Conservation (phyloP, 2,329 filamentous ascomycete genomes). For the Penicillium concentricum region DNA sequence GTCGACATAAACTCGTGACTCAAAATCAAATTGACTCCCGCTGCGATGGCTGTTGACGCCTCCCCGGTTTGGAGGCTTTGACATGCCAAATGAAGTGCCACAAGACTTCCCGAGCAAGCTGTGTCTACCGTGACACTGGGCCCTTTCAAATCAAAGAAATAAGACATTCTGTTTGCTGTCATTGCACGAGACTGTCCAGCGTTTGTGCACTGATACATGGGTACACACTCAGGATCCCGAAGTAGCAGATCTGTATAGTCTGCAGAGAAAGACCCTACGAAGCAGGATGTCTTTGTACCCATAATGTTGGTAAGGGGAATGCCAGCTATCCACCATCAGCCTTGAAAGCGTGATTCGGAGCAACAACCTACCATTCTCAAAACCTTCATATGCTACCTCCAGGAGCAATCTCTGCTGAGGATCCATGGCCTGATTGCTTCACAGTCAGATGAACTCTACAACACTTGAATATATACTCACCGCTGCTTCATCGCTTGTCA, state of each 20-base stretch:
- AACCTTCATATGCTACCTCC: slow-evolving; percentile 30
- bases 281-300: slow-evolving; percentile 31
- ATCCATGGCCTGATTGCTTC: slow-evolving; percentile 25
- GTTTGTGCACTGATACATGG: slow-evolving; percentile 29
- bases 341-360: no score
- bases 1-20: slow-evolving; percentile 30
- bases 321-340: slow-evolving; percentile 22
- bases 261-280: slow-evolving; percentile 27
- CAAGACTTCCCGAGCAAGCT: slow-evolving; percentile 33
- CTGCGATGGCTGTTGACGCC: slow-evolving; percentile 23
- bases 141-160: slow-evolving; percentile 36
- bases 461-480: slow-evolving; percentile 8
- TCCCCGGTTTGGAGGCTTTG: slow-evolving; percentile 27
- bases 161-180: slow-evolving; percentile 31
- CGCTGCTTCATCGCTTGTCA: slow-evolving; percentile 32
- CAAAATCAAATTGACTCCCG: slow-evolving; percentile 27
- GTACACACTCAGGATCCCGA: slow-evolving; percentile 29
- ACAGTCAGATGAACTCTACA: not conserved
- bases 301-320: slow-evolving; percentile 24
- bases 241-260: slow-evolving; percentile 34
- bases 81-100: slow-evolving; percentile 36
- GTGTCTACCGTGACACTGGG: slow-evolving; percentile 36
- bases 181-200: slow-evolving; percentile 27
- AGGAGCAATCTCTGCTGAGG: slow-evolving; percentile 32
- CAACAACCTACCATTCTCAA: slow-evolving; percentile 27